Base-by-base conservation (phyloP, 2,329 filamentous ascomycete genomes). In the Alternaria viburni region DNA sequence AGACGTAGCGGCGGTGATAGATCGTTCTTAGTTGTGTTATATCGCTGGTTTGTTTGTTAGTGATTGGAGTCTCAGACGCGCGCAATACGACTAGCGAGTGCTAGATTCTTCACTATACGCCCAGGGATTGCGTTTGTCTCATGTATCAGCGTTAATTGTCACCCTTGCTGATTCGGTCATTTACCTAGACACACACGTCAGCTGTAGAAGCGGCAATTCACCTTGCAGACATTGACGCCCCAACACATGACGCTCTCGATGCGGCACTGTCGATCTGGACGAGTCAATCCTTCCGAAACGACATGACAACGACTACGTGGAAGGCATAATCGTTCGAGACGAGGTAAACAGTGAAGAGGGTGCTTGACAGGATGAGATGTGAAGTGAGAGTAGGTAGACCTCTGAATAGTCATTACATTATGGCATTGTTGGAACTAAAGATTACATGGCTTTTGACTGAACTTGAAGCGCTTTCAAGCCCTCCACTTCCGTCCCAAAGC, bases 401-500 rank as follows among this genome's bases (percentile, higher is more conserved):
- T 21, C 9, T 25, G 28, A 4, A 41, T 36, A 25, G 1, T 23
- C 30, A 52, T 36, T 52, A 52, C 19, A 15, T 52, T 36, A 28
- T 25, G 13, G 30, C 28, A 15, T 52, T 36, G 7, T 52, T 10
- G 19, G 15, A 17, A 49, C 15, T 17, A 49, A n/a, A 12, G 11
- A 11, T 17, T 6, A 28, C 23, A 7, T 5, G 10, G 41, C 49
- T 58, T 49, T 49, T 3, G 5, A 41, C 13, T 23, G 4, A 52
- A 8, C 5, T 17, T 6, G 23, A 21, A 36, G 19, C 30, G 36
- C 26, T 8, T 28, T 57, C 13, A 64, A 68, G 7, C 50, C 50
- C 45, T 41, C 66, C 65, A 71, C 46, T 45, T 68, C 63, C 56
- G 67, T 61, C 65, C 66, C 46, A 68, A 41, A 3, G 51, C 65